A percentile compares a stretch with the other conserved stretches of the same genome.
Conservation (phyloP, 305 asterid genomes). For the Fraxinus nigra region DNA sequence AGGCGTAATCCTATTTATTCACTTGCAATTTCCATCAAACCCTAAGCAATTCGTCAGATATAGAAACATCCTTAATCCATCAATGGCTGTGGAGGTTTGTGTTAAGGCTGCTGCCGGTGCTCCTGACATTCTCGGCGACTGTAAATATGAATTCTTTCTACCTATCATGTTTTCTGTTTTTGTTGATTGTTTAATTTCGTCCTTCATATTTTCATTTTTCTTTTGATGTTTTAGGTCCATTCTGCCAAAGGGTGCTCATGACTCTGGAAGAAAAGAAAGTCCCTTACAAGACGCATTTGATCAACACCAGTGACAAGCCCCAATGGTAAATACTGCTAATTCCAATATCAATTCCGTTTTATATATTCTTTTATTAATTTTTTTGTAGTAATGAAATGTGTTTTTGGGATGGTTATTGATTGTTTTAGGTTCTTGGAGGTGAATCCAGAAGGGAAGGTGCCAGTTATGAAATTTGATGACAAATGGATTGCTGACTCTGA, state of each 20-base stretch:
- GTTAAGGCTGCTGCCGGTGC: constrained; percentile 81
- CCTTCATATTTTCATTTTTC: constrained; percentile 4
- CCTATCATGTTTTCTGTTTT: neutral
- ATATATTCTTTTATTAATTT: neutral
- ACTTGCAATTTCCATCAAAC: neutral
- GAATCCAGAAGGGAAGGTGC: constrained; percentile 80
- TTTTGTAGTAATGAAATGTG: neutral
- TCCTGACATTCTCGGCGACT: constrained; percentile 67
- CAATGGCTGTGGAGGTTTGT: constrained; percentile 60
- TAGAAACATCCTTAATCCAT: neutral
- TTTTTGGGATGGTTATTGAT: constrained; percentile 1
- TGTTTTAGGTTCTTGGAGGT: constrained; percentile 61
- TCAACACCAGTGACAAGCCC: constrained; percentile 57
- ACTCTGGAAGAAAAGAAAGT: constrained; percentile 76
- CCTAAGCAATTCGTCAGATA: neutral
- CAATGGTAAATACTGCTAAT: constrained; percentile 43
- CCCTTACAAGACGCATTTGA: constrained; percentile 51
- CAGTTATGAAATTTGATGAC: constrained; percentile 64
- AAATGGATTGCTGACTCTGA: constrained; percentile 80
- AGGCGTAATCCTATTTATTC: neutral
- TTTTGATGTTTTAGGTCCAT: constrained; percentile 54
- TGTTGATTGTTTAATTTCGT: too few relatives aligned
- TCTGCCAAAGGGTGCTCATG: constrained; percentile 64
- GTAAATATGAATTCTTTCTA: constrained; percentile 29
- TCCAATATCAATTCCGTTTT: neutral